Evolutionary conservation across 2,329 filamentous ascomycete genomes (phyloP).

Genomic region (Sporothrix mexicana): DNA sequence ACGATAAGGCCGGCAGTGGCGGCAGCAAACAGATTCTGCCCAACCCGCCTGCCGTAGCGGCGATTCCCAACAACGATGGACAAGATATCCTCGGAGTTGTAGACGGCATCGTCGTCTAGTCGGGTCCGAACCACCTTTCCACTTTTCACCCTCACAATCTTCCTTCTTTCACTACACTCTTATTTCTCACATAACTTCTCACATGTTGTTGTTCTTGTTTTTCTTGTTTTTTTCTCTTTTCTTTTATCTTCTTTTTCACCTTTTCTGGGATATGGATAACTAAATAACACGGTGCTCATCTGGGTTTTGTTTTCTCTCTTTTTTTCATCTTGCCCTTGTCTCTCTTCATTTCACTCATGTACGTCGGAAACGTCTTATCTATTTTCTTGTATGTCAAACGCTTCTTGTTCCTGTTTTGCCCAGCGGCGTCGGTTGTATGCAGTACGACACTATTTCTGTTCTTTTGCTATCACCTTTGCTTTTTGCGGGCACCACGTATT

Average conservation of each 20-base stretch:
- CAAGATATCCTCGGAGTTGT: constrained; percentile 25
- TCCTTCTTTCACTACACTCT: background rate
- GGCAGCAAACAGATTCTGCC: constrained; percentile 26
- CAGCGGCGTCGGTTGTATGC: constrained; percentile 12
- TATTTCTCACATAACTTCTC: background rate
- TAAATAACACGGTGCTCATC: constrained; percentile 7
- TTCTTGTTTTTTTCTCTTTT: background rate
- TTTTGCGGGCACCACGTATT: background rate
- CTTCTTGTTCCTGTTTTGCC: background rate
- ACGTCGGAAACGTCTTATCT: background rate
- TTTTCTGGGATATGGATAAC: constrained; percentile 17
- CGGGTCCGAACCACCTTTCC: background rate
- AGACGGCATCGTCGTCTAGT: constrained; percentile 23
- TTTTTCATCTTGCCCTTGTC: background rate
- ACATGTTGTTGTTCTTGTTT: background rate
- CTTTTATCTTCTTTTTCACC: background rate
- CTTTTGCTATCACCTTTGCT: background rate
- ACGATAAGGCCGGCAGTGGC: background rate
- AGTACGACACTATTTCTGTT: constrained; percentile 8
- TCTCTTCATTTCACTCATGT: background rate
- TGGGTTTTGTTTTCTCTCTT: background rate
- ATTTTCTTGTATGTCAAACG: constrained; percentile 9
- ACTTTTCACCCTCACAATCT: background rate
- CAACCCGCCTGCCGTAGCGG: constrained; percentile 25
- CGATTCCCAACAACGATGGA: constrained; percentile 11